A percentile compares a stretch with the other conserved stretches of the same genome.
phyloP scores from a whole-genome alignment of 1,284 basidiomycete genomes.

The Marasmius sp. region DNA sequence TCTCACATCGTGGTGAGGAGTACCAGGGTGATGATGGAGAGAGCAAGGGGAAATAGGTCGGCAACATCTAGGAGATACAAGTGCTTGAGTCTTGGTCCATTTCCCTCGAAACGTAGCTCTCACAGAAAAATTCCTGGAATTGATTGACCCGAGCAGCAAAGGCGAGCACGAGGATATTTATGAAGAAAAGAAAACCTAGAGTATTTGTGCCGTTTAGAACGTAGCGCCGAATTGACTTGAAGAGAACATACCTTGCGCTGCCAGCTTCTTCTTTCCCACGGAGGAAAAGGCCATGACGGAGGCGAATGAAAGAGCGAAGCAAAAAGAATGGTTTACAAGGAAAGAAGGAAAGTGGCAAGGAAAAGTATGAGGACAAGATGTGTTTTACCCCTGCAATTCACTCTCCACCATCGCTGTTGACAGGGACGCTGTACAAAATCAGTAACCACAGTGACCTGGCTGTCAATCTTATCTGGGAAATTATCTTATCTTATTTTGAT shows the following conservation, averaged over 20 bases:
- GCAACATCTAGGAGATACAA: slow-evolving; percentile 41
- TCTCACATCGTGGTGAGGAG: slow-evolving; percentile 43
- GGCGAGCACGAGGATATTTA: slow-evolving; percentile 52
- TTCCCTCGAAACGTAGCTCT: slow-evolving; percentile 1
- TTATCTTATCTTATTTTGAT: too few relatives aligned
- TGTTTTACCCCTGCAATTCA: too few relatives aligned
- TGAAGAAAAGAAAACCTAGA: slow-evolving; percentile 41
- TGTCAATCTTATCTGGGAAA: too few relatives aligned
- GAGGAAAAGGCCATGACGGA: slow-evolving; percentile 18
- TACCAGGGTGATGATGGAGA: slow-evolving; percentile 51
- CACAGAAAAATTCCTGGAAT: slow-evolving; percentile 63
- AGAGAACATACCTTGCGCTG: slow-evolving; percentile 28
- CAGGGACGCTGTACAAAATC: too few relatives aligned
- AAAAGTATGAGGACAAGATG: too few relatives aligned
- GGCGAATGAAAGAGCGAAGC: neutral
- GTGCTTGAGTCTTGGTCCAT: neutral
- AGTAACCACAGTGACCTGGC: too few relatives aligned
- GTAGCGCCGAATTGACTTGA: neutral
- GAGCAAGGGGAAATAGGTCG: slow-evolving; percentile 57
- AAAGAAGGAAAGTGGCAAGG: neutral
- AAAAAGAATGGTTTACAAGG: neutral
- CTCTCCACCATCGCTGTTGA: too few relatives aligned
- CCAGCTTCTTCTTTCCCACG: slow-evolving; percentile 27
- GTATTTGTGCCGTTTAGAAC: neutral
- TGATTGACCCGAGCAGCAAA: slow-evolving; percentile 53